Evolutionary conservation across 2,329 filamentous ascomycete genomes (phyloP), one percentile per base, ranked within the genome.

Genomic region (Calcarisporium arbuscula): DNA sequence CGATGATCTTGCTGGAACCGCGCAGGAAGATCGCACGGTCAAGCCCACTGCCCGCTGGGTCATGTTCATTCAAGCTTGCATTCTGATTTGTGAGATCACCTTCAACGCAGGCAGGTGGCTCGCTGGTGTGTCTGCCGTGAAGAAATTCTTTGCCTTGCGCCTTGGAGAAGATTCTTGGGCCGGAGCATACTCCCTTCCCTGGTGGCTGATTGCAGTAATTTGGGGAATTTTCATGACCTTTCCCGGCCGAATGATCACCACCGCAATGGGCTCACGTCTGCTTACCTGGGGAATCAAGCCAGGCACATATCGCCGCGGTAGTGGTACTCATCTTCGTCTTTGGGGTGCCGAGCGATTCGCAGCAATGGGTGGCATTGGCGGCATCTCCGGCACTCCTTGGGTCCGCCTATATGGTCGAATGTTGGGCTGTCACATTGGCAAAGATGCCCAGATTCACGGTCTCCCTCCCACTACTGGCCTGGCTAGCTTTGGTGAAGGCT

Each of bases 351-450:
- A 45, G 33, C 38, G 40, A 2, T 21, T 46, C 12, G 42, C 37
- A 9, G 38, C 21, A 4, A 18, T 41, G n/a, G 36, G 32, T 3
- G 25, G 34, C 11, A 35, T 45, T 9, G 32, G 11, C 5, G 34
- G 30, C 16, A 34, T 45, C 10, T 35, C 38, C 15, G 45, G 45
- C 6, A 48, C 45, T 8, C 44, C 36, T 5, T 48, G 43, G 45
- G 30, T 27, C 9, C 32, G 41, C 3, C 21, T 28, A 28, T 46
- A 46, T 25, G 45, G 40, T 6, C 29, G 40, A 19, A n/a, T 48
- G 20, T 28, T 48, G 28, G 45, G 45, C 22, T 46, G 43, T 32
- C 35, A 35, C 3, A 44, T 48, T 4, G 45, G 42, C 6, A 28
- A 30, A 8, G 36, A 45, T 19, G 45, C 37, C 9, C 45, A 48